Conservation (phyloP, 371 early-diverging fungal genomes). For the Mortierella sp. region DNA sequence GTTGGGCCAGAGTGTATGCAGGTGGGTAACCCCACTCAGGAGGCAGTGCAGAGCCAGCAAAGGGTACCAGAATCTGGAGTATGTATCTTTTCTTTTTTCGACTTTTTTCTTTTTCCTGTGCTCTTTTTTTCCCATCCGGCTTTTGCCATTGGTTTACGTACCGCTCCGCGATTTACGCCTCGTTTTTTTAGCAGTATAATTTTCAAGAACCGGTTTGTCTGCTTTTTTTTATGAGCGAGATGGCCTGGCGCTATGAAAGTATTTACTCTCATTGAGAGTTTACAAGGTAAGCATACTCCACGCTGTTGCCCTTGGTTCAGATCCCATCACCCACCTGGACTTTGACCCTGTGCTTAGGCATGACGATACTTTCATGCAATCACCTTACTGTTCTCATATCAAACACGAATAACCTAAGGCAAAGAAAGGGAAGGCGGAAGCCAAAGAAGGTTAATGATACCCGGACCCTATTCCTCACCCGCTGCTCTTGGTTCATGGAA, state of each 20-base stretch:
- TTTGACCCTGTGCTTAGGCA: background rate
- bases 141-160: background rate
- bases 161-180: background rate
- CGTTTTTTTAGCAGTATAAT: background rate
- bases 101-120: background rate
- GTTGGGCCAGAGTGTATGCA: background rate
- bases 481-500: background rate
- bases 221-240: background rate
- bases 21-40: background rate
- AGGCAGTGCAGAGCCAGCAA: slow-evolving; percentile 3
- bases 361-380: background rate
- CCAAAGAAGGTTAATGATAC: background rate
- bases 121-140: slow-evolving; percentile 9
- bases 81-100: background rate
- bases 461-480: background rate
- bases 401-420: background rate
- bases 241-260: background rate
- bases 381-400: background rate
- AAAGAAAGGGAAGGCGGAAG: background rate
- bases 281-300: background rate
- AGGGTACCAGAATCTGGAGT: background rate
- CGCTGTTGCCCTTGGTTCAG: background rate
- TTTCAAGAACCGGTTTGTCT: slow-evolving; percentile 2
- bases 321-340: background rate
- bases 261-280: background rate